Base-by-base conservation (phyloP, 495 filamentous ascomycete genomes). In the Gamarada debralockiae region DNA sequence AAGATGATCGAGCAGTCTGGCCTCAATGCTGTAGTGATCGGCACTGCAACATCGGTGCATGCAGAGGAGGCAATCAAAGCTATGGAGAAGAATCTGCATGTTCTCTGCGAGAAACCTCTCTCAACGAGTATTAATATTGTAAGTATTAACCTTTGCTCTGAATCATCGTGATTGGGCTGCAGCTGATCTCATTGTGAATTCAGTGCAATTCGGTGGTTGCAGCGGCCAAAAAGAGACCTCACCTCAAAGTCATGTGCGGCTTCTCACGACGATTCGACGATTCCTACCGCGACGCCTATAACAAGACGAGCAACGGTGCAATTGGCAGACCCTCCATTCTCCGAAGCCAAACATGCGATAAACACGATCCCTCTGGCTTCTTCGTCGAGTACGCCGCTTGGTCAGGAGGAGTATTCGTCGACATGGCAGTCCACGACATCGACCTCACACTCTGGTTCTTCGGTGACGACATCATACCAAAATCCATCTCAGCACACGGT, bases 171-270 rank as follows among this genome's bases (percentile, higher is more conserved):
- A 22, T 33, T 25, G 40, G 3, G 12, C 18, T 23, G 13, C 9
- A 12, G 27, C 25, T 24, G 20, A 40, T 14, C 29, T 37, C n/a
- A 29, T 41, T 18, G n/a, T n/a, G n/a, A n/a, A n/a, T 38, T 22
- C 22, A 80, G 77, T 77, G 73, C 34, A 73, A 75, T 66, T 63
- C 59, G 13, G 78, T 83, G 42, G 64, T 81, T 53, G 70, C 73
- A 40, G 76, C 71, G 8, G 79, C 79, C 8, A 55, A 58, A 41
- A 64, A 64, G 25, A 75, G 72, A 24, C 77, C 76, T 4, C 66
- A 77, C 52, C 66, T 80, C n/a, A 80, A 81, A 60, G 73, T 80
- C 31, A 79, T 83, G 75, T 80, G 77, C 52, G 79, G 78, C 5
- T 82, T 80, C 68, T 80, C 77, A 10, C 71, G 78, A 2, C 75